A percentile compares a stretch with the other conserved stretches of the same genome.
These are phyloP conservation scores for Termitomyces sp. DNA, from an alignment of 768 basidiomycete species.

Conservation along the genomic window DNA sequence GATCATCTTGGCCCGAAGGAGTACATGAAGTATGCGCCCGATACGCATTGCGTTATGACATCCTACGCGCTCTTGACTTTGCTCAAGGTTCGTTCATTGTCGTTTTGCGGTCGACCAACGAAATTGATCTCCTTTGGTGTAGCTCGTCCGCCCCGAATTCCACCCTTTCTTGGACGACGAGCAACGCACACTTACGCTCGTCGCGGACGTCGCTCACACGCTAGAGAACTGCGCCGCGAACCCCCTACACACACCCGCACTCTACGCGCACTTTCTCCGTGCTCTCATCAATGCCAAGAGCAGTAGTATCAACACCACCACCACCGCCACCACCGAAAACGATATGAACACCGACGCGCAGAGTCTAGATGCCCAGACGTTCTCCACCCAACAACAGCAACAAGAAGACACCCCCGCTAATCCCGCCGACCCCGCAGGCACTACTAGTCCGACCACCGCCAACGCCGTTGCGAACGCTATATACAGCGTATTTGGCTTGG, in stretches of 20 bases:
- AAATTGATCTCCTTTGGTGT: not conserved
- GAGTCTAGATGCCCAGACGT: not conserved
- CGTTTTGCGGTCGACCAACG: too few species aligned
- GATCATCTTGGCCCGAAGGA: slow-evolving; percentile 78
- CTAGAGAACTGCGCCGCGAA: slow-evolving; percentile 78
- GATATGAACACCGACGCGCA: not conserved
- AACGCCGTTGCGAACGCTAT: not conserved
- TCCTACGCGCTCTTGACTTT: slow-evolving; percentile 93
- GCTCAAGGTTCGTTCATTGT: slow-evolving; percentile 63
- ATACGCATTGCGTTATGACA: slow-evolving; percentile 87
- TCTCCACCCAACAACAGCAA: not conserved
- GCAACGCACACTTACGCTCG: slow-evolving; percentile 62
- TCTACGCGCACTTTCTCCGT: slow-evolving; percentile 82
- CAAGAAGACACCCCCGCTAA: not conserved
- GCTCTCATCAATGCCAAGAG: slow-evolving; percentile 64
- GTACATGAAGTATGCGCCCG: slow-evolving; percentile 79
- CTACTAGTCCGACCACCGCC: not conserved
- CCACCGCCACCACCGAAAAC: not conserved
- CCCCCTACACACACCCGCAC: slow-evolving; percentile 80
- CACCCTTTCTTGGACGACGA: slow-evolving; percentile 72
- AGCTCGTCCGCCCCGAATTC: slow-evolving; percentile 86
- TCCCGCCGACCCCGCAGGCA: not conserved
- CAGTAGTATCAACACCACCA: slow-evolving; percentile 15
- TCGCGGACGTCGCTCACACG: slow-evolving; percentile 77
- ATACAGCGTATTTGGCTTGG: slow-evolving; percentile 15